Percentiles rank a stretch among this genome's conserved stretches.
These are phyloP conservation scores for Phytophthora europaea DNA, from an alignment of 352 stramenopile species.

Conservation along the genomic window DNA sequence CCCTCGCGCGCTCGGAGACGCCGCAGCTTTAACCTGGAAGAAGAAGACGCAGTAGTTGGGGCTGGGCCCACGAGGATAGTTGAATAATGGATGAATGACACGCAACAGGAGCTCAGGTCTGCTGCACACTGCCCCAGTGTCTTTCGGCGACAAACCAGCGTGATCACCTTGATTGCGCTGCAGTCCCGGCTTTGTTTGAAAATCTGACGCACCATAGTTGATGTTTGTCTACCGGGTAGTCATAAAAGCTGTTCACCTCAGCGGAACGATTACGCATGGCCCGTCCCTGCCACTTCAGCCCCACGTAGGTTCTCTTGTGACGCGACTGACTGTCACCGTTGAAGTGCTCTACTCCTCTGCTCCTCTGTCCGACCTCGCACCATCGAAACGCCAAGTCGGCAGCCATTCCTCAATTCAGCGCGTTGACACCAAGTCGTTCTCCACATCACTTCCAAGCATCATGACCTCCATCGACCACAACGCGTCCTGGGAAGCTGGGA, in stretches of 20 bases:
- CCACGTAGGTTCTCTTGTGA: neutral
- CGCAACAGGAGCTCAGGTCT: no score
- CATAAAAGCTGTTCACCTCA: conserved; percentile 19
- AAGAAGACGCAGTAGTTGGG: conserved; percentile 44
- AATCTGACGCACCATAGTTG: no score
- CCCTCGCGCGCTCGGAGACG: conserved; percentile 62
- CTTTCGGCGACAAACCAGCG: conserved; percentile 9
- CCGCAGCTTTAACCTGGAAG: conserved; percentile 68
- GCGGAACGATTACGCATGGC: conserved; percentile 17
- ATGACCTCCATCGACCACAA: conserved; percentile 28
- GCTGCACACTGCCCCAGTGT: no score
- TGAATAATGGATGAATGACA: conserved; percentile 4
- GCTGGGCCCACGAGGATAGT: neutral
- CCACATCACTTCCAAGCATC: neutral
- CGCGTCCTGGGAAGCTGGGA: conserved; percentile 33
- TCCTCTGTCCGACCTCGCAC: neutral
- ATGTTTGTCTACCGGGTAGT: neutral
- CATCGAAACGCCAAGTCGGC: neutral
- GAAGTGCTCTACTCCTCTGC: no score
- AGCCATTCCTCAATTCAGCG: conserved; percentile 29
- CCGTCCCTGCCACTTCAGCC: neutral
- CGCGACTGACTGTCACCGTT: neutral
- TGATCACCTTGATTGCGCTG: conserved; percentile 18
- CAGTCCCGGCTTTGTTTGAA: conserved; percentile 11
- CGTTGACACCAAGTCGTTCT: conserved; percentile 21